Conservation (phyloP, 2,329 filamentous ascomycete genomes). For the Beauveria rudraprayagi region DNA sequence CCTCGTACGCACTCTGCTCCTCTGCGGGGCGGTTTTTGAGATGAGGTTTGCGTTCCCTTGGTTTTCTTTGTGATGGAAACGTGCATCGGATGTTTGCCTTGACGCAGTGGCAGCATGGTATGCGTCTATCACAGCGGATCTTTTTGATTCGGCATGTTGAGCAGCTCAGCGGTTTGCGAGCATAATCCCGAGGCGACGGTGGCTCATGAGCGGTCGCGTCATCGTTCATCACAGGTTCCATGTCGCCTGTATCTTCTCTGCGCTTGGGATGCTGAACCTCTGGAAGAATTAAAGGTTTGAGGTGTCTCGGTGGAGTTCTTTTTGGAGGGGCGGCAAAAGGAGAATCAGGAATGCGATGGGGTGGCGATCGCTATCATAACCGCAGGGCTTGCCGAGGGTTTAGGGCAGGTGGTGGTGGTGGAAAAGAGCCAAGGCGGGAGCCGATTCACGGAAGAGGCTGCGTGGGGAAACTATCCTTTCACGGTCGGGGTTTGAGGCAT, state of each 20-base stretch:
- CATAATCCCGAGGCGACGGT: neutral
- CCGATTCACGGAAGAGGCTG: neutral
- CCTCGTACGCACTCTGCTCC: neutral
- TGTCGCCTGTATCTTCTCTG: neutral
- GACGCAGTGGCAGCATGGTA: slow-evolving; percentile 5
- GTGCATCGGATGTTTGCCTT: slow-evolving; percentile 6
- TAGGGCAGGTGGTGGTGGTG: neutral
- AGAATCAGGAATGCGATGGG: neutral
- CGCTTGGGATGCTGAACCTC: too few species aligned
- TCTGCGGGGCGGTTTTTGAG: neutral
- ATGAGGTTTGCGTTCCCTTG: slow-evolving; percentile 2
- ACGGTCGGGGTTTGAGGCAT: neutral
- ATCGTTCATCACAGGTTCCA: neutral
- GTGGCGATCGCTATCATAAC: neutral
- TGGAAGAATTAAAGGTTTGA: too few species aligned
- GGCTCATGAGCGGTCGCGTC: neutral
- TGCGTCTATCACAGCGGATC: slow-evolving; percentile 6
- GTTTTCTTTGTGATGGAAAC: neutral
- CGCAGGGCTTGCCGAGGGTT: neutral
- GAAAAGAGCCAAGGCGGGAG: slow-evolving; percentile 2
- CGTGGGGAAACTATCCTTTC: neutral
- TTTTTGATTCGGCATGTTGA: slow-evolving; percentile 7
- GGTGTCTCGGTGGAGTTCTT: neutral
- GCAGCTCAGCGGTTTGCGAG: slow-evolving; percentile 3
- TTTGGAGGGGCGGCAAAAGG: neutral